A percentile compares a stretch with the other conserved stretches of the same genome.
Evolutionary conservation across 2,329 filamentous ascomycete species (phyloP).

Genomic region (Monosporascus sp.): DNA sequence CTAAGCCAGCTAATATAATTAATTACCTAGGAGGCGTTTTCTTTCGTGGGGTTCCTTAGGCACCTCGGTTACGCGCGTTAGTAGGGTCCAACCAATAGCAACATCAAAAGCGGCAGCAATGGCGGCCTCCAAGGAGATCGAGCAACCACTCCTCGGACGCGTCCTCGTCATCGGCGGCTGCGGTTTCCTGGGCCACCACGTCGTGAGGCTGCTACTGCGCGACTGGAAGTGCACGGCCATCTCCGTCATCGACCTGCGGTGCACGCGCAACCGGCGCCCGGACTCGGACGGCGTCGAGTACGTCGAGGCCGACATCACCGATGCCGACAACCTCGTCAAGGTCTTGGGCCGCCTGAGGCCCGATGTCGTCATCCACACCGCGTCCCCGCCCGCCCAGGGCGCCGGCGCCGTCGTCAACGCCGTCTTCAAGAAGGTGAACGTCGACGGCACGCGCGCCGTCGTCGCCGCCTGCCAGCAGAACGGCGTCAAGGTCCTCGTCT

Average conservation of each 20-base stretch:
- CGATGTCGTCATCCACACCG: slow-evolving; percentile 86
- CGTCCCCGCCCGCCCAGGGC: slow-evolving; percentile 60
- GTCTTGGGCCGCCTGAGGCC: slow-evolving; percentile 65
- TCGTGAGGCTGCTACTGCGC: slow-evolving; percentile 67
- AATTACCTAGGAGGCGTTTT: too few species aligned
- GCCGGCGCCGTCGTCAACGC: slow-evolving; percentile 48
- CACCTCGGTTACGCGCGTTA: background rate
- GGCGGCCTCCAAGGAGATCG: slow-evolving; percentile 12
- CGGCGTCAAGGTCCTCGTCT: slow-evolving; percentile 77
- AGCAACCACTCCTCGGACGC: slow-evolving; percentile 52
- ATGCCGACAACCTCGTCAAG: slow-evolving; percentile 52
- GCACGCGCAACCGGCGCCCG: slow-evolving; percentile 60
- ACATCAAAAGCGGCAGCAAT: background rate
- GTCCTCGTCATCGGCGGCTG: slow-evolving; percentile 79
- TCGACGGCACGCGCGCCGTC: slow-evolving; percentile 76
- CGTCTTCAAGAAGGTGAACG: slow-evolving; percentile 76
- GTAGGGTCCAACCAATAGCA: background rate
- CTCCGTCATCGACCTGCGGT: slow-evolving; percentile 68
- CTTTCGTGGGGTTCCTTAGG: background rate
- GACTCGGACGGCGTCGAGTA: slow-evolving; percentile 56
- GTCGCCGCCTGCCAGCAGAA: slow-evolving; percentile 66
- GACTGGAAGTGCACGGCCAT: slow-evolving; percentile 54
- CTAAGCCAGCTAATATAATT: too few species aligned
- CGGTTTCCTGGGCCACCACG: slow-evolving; percentile 78
- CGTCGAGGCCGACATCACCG: slow-evolving; percentile 74